Base-by-base conservation (phyloP, 805 yeast genomes). In the Nematodospora valgi region DNA sequence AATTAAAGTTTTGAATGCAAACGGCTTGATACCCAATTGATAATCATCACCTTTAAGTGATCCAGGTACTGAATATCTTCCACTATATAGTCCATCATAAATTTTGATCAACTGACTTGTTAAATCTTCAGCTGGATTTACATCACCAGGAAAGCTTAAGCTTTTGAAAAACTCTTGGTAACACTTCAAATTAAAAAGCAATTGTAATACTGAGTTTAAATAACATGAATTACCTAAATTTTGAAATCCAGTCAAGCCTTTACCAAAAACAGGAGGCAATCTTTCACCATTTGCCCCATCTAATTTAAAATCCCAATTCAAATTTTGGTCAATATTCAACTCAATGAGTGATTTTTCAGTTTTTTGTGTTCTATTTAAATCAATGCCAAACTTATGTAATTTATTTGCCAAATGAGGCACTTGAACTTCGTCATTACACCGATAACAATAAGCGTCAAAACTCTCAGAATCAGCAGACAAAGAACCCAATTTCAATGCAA, bases 141-240 rank as follows among this genome's bases (percentile, higher is more conserved):
- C 49, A 18, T 44, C 42, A 9, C 56, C 52, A 5, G 64, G 59
- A 21, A 57, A 56, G 15, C 58, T 48, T 24, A 53, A 50, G 8
- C 49, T 37, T 15, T 68, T 65, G 21, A 78, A 70, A 8, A 60
- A 58, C 2, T 65, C 61, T 16, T 68, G 37, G 42, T 60, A 67
- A 2, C 56, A 35, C 2, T 61, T 54, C 20, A 73, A 47, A 31
- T 72, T 53, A 45, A 83, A 82, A 29, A 93, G 58, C 2, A 78
- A 67, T 56, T 93, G 98, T 2, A 87, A 41, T 0, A 80, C 87
- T 1, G 95, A 82, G 31, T 88, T 84, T 41, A 93, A 48, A 54
- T 93, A 93, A 60, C 98, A 93, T 0, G 96, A 82, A 51, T 93
- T 93, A 2, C 98, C 98, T 44, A 93, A 62, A 52, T 93, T 93